Evolutionary conservation across 345 rosid species (phyloP).

Genomic region (Pistacia vera): DNA sequence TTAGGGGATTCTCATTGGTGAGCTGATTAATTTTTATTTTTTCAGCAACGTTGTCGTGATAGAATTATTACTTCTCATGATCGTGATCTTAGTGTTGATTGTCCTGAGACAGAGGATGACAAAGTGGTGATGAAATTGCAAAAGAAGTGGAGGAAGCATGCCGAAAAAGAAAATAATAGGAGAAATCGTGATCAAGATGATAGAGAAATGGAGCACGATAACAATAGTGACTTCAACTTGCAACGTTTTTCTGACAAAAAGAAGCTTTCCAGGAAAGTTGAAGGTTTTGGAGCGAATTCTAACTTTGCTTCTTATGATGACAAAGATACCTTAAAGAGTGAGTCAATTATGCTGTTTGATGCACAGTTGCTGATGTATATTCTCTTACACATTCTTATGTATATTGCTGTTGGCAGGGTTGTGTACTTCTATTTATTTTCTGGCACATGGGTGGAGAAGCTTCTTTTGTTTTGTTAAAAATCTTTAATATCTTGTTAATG

Average conservation of each 20-base stretch:
- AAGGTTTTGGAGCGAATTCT: slow-evolving; percentile 63
- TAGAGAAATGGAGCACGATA: slow-evolving; percentile 76
- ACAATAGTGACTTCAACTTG: slow-evolving; percentile 49
- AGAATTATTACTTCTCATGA: slow-evolving; percentile 59
- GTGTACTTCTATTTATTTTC: background rate
- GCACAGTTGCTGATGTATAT: background rate
- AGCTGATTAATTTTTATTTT: slow-evolving; percentile 20
- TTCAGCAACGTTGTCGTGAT: slow-evolving; percentile 77
- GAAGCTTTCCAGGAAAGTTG: slow-evolving; percentile 62
- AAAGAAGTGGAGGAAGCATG: slow-evolving; percentile 71
- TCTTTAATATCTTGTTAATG: background rate
- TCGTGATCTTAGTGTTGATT: slow-evolving; percentile 71
- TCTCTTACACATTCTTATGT: background rate
- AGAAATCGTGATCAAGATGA: slow-evolving; percentile 70
- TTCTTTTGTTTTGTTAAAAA: background rate
- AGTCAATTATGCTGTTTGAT: slow-evolving; percentile 28
- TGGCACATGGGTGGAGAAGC: background rate
- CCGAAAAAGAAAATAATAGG: slow-evolving; percentile 73
- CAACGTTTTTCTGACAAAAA: slow-evolving; percentile 66
- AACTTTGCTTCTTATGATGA: slow-evolving; percentile 62
- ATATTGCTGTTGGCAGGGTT: background rate
- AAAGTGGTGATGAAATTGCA: slow-evolving; percentile 58
- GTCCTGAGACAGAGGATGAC: slow-evolving; percentile 73
- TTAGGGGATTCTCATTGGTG: slow-evolving; percentile 19
- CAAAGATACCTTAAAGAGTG: slow-evolving; percentile 74